Evolutionary conservation across 176 grass and related monocot genomes (phyloP), one percentile per base, ranked within the genome.

Genomic region (Triticum monococcum): DNA sequence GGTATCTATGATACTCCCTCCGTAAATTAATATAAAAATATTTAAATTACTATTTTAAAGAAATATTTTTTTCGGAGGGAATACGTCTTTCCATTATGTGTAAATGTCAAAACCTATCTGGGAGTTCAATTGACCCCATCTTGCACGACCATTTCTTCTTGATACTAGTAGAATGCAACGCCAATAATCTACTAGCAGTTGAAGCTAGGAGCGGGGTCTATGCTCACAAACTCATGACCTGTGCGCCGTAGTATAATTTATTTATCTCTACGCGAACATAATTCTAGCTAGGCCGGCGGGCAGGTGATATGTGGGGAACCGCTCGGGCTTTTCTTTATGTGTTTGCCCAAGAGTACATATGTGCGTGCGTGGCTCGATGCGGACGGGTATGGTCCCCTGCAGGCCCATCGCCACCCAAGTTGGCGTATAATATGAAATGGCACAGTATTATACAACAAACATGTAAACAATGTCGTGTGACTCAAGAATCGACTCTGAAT

Each of bases 301-400:
- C 72, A 7, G 71, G 71, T 74, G 40, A 74, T 74, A 74, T 26
- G 40, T 74, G 71, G 71, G 40, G 71, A 74, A 74, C 40, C 71
- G 40, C 71, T 74, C n/a, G 40, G 3, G 71, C 25, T 26, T 26
- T 74, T 16, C 5, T 46, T 46, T 26, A 25, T 14, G 17, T 57
- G 54, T 57, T 20, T 22, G 18, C 7, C 18, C 7, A 57, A 8
- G 7, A 22, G 54, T 57, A 57, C 54, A 57, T 57, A 22, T 22
- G 54, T 57, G 54, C 12, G 72, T 75, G 72, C 72, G 72, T 75
- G 71, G 71, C 72, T 75, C 72, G 72, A 48, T 75, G 72, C 23
- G 2, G 72, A 75, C 40, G 40, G 72, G 41, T 48, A 74, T 25
- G 23, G 23, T 48, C 40, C 72, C 72, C 24, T 45, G 41, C 13